phyloP scores from a whole-genome alignment of 2,329 filamentous ascomycete genomes.

The Oidium heveae region DNA sequence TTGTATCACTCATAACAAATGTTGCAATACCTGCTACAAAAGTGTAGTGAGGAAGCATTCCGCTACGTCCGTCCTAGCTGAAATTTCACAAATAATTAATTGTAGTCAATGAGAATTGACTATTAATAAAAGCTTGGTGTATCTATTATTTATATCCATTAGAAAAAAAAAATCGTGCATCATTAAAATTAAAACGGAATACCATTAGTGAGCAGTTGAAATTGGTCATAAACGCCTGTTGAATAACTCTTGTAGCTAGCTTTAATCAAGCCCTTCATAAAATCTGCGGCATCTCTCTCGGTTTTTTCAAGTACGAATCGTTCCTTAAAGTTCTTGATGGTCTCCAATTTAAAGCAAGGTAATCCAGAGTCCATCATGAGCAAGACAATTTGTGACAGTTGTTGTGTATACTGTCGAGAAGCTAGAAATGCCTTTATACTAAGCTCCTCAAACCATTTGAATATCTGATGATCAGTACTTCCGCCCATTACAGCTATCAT shows the following conservation, averaged over 20 bases:
- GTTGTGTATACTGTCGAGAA: conserved; percentile 61
- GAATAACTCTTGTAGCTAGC: conserved; percentile 79
- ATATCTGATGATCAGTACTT: conserved; percentile 58
- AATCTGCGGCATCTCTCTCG: conserved; percentile 82
- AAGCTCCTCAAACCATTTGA: conserved; percentile 89
- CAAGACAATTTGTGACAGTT: conserved; percentile 69
- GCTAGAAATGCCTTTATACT: conserved; percentile 90
- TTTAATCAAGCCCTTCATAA: conserved; percentile 70
- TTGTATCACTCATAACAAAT: too few relatives aligned
- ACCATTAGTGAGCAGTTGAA: conserved; percentile 88
- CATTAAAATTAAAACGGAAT: conserved; percentile 42
- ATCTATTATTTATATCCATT: too few relatives aligned
- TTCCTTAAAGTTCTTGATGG: conserved; percentile 74
- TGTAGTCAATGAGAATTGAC: too few relatives aligned
- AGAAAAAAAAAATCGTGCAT: too few relatives aligned
- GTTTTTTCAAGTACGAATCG: conserved; percentile 79
- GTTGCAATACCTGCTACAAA: too few relatives aligned
- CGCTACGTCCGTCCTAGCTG: too few relatives aligned
- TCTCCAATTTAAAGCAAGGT: conserved; percentile 95
- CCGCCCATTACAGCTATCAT: conserved; percentile 99
- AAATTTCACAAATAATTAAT: too few relatives aligned
- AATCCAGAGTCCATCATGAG: conserved; percentile 92
- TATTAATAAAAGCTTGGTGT: too few relatives aligned
- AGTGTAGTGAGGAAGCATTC: too few relatives aligned
- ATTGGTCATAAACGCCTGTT: conserved; percentile 91